Percentiles rank a stretch among this genome's conserved stretches.
These are phyloP conservation scores for Betula pendula DNA, from an alignment of 306 rosid species.

Conservation along the genomic window DNA sequence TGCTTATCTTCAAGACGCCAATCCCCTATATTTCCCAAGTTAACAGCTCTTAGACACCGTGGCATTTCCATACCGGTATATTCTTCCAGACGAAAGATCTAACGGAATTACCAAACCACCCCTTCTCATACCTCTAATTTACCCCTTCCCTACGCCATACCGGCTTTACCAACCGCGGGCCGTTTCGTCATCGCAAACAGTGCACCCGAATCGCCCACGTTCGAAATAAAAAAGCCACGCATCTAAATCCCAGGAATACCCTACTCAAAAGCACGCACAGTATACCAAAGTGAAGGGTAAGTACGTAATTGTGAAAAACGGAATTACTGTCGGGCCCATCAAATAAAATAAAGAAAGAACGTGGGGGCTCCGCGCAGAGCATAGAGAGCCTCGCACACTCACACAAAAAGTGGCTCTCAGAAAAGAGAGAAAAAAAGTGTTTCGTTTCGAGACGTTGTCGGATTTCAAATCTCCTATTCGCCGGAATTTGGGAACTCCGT, in stretches of 20 bases:
- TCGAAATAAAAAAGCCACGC: constrained; percentile 21
- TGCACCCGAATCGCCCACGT: constrained; percentile 49
- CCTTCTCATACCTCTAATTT: background rate
- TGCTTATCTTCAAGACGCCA: constrained; percentile 39
- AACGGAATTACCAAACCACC: constrained; percentile 24
- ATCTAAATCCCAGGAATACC: constrained; percentile 21
- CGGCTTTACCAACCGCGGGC: constrained; percentile 29
- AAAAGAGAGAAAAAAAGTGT: constrained; percentile 19
- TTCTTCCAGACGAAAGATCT: constrained; percentile 16
- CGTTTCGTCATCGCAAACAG: constrained; percentile 29
- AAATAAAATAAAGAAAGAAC: constrained; percentile 37
- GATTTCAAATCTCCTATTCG: constrained; percentile 72
- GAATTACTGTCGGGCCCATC: constrained; percentile 39
- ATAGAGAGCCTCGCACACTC: constrained; percentile 27
- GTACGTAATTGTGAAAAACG: constrained; percentile 2
- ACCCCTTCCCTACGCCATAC: background rate
- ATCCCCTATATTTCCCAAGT: constrained; percentile 16
- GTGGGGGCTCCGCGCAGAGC: constrained; percentile 40
- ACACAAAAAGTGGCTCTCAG: constrained; percentile 37
- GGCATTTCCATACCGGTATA: constrained; percentile 40
- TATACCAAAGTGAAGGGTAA: background rate
- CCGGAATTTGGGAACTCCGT: constrained; percentile 77
- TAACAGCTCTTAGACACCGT: constrained; percentile 56
- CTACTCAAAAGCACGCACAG: accelerated
- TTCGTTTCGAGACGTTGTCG: constrained; percentile 77